Evolutionary conservation across 2,329 filamentous ascomycete species (phyloP), one percentile per base, ranked within the genome.

Genomic region (Claviceps sp.): DNA sequence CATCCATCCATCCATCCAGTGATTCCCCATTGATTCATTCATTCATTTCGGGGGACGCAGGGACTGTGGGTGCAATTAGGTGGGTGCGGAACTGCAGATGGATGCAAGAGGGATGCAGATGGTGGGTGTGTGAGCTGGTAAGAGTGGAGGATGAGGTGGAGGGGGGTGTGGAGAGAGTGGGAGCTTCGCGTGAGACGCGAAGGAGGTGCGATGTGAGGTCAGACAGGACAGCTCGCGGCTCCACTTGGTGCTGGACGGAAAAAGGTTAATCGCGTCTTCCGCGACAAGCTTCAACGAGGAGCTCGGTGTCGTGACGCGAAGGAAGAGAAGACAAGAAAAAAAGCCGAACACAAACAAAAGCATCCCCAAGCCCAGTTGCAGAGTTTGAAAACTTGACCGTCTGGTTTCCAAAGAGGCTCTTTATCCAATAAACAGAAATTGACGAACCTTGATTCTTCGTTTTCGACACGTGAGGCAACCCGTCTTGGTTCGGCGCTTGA

Each of bases 381-480:
- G 30, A 34, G 30, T 11, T 34, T 34, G 30, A 3, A 34, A 11
- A 34, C 11, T 34, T 34, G 30, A 34, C 30, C 30, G 9, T 34
- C 30, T 34, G 30, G 30, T 34, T 34, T 34, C 30, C 9, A 34
- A 34, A 34, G 9, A 1, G 30, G 30, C 30, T 34, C 9, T 11
- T 34, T 34, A 34, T 34, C 30, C 30, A 7, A 26, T 43, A 45
- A 34, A 24, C 40, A 45, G 41, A 43, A 16, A 46, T 52, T 53
- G 54, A 53, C 76, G 63, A 66, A 81, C 78, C 77, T 81, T 81
- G 63, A 81, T 81, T 59, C 78, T 71, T 58, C 78, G 72, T 61
- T 79, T 80, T 52, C 78, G 75, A 65, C 78, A 81, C 45, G 78
- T 81, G 63, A 81, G 65, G 58, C 78, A 81, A n/a, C 78, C 78